Percentiles rank a stretch among this genome's conserved stretches.
phyloP scores from a whole-genome alignment of 2,329 filamentous ascomycete genomes.

The Ophiostoma australiae region DNA sequence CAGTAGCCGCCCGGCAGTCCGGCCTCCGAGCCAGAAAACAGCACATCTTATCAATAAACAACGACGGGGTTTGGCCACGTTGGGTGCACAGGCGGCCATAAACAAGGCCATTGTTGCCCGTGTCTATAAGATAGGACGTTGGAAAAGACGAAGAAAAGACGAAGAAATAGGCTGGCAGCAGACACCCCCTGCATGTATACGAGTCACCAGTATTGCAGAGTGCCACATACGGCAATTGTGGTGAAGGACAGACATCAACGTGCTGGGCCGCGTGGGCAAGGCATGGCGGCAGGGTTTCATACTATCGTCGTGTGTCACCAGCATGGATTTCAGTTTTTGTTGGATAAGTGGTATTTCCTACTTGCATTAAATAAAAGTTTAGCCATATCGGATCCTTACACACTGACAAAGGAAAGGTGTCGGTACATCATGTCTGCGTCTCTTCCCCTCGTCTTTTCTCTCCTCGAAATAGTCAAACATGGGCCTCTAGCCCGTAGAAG shows the following conservation, averaged over 20 bases:
- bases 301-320: not conserved
- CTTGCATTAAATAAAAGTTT: slow-evolving; percentile 23
- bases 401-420: slow-evolving; percentile 6
- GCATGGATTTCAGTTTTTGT: not conserved
- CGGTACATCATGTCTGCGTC: not conserved
- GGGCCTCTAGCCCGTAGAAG: not conserved
- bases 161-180: not conserved
- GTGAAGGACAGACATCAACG: not conserved
- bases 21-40: not conserved
- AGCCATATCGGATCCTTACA: slow-evolving; percentile 9
- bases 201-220: not conserved
- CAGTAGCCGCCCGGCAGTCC: slow-evolving; percentile 16
- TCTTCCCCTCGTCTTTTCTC: not conserved
- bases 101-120: not conserved
- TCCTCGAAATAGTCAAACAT: slow-evolving; percentile 3
- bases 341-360: slow-evolving; percentile 21
- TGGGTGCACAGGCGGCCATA: not conserved
- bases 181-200: not conserved
- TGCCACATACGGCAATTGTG: not conserved
- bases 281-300: not conserved
- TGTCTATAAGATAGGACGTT: no score
- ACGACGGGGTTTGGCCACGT: not conserved
- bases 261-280: not conserved
- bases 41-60: not conserved
- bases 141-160: not conserved